phyloP scores from a whole-genome alignment of 1,139 yeast species.

The Groenewaldozyma sp. region DNA sequence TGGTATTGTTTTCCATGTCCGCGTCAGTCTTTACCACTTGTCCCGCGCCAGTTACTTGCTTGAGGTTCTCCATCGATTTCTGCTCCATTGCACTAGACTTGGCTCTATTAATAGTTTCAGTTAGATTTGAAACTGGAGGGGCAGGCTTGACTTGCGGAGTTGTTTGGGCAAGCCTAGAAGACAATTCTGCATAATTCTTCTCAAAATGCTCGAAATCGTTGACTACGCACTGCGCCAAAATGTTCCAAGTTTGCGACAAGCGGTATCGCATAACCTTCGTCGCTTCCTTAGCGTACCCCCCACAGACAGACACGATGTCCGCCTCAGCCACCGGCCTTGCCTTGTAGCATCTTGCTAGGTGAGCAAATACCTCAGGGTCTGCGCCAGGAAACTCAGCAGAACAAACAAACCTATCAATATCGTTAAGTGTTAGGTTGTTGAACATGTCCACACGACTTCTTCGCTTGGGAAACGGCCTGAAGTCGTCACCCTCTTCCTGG shows the following conservation, averaged over 20 bases:
- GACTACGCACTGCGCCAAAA: constrained; percentile 46
- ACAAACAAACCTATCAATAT: constrained; percentile 9
- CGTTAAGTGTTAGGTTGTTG: too few species aligned
- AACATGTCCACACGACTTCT: too few species aligned
- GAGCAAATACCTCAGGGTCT: constrained; percentile 21
- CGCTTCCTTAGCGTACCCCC: constrained; percentile 52
- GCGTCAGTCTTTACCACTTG: too few species aligned
- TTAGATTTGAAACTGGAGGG: constrained; percentile 1
- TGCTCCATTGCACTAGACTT: too few species aligned
- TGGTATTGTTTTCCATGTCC: too few species aligned
- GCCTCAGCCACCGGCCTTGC: constrained; percentile 38
- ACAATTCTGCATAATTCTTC: constrained; percentile 13
- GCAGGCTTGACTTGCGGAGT: neutral
- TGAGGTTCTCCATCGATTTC: too few species aligned
- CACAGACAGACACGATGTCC: constrained; percentile 46
- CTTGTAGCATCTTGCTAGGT: constrained; percentile 26
- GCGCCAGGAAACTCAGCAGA: constrained; percentile 26
- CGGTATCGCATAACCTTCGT: constrained; percentile 43
- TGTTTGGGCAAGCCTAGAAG: neutral
- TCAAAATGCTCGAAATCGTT: constrained; percentile 1
- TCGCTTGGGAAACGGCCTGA: constrained; percentile 1
- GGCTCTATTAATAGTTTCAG: too few species aligned
- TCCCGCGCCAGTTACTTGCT: too few species aligned
- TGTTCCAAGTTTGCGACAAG: constrained; percentile 62
- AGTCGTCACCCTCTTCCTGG: neutral